Base-by-base conservation (phyloP, 2,329 filamentous ascomycete species). In the Aspergillus sp. region DNA sequence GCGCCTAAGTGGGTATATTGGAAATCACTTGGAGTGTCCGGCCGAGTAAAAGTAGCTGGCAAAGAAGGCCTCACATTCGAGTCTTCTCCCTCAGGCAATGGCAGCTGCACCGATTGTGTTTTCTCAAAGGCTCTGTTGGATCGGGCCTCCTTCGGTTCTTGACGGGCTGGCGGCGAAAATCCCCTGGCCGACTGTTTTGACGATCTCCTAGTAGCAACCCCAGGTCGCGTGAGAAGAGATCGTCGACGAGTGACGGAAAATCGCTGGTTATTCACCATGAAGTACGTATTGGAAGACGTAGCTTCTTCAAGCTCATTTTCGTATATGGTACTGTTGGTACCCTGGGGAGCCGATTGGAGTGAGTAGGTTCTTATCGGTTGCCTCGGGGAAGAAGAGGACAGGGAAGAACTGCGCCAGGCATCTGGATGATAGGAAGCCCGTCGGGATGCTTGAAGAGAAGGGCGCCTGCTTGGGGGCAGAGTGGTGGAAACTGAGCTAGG, bases 1-100 rank as follows among this genome's bases (percentile, higher is more conserved):
- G 59, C 60, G 12, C 66, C 66, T n/a, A 69, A 48, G 47, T 69
- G 66, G n/a, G 66, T 67, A 47, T 69, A 69, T 39, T 55, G 60
- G 41, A 54, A 57, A 36, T 58, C 64, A 48, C 42, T 58, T 34
- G 43, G 42, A 52, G 38, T 6, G 51, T 56, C 51, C 12, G 60
- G 48, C 8, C 46, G 39, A 19, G 39, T 44, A 1, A 45, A 49
- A 7, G 47, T 9, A 39, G 36, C 5, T 8, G 36, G 6, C 7
- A 28, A 39, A 2, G 26, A 8, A 39, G 10, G 10, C 5, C 27
- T 39, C 3, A 4, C 26, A 7, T 8, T 27, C 27, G 36, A 4
- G 27, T 39, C 19, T 9, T 39, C 36, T 8, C 8, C 10, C 5
- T 39, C 19, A 19, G 26, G 7, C 12, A 28, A 27, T 19, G 36